Conservation (phyloP, 805 yeast genomes). For the Pichia nakasei region DNA sequence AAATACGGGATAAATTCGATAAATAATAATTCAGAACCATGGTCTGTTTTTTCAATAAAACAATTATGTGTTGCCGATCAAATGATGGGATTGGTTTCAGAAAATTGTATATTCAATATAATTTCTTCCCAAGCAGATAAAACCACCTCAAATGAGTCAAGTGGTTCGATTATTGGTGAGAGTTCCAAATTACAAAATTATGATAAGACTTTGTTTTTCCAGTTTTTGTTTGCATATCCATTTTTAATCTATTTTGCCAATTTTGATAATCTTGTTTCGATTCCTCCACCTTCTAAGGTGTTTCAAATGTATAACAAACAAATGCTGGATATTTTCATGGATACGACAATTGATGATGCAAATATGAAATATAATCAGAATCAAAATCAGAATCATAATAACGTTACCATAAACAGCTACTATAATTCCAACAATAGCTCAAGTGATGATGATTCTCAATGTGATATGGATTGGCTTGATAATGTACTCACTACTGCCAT, state of each 20-base stretch:
- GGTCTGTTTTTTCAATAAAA: constrained; percentile 37
- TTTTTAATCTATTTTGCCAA: constrained; percentile 31
- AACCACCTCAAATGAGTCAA: too few relatives aligned
- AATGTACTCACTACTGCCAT: constrained; percentile 33
- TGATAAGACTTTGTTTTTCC: constrained; percentile 6
- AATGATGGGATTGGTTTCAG: constrained; percentile 19
- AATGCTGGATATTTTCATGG: constrained; percentile 6
- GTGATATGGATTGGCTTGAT: constrained; percentile 24
- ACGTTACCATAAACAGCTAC: too few relatives aligned
- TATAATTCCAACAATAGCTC: background rate
- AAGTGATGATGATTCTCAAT: background rate
- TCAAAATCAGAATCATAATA: too few relatives aligned
- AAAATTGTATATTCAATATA: constrained; percentile 6
- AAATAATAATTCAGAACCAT: constrained; percentile 10
- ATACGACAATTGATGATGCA: background rate
- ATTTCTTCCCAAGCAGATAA: background rate
- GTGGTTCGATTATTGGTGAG: background rate
- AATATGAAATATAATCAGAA: background rate
- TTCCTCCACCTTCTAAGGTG: constrained; percentile 36
- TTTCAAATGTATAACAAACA: constrained; percentile 25
- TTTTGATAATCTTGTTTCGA: constrained; percentile 18
- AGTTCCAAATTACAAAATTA: constrained; percentile 1
- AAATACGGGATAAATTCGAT: background rate
- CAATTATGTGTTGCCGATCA: constrained; percentile 31
- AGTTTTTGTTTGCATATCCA: constrained; percentile 34